These are phyloP conservation scores for Carallia pectinifolia DNA, from an alignment of 345 rosid species.

Conservation along the genomic window DNA sequence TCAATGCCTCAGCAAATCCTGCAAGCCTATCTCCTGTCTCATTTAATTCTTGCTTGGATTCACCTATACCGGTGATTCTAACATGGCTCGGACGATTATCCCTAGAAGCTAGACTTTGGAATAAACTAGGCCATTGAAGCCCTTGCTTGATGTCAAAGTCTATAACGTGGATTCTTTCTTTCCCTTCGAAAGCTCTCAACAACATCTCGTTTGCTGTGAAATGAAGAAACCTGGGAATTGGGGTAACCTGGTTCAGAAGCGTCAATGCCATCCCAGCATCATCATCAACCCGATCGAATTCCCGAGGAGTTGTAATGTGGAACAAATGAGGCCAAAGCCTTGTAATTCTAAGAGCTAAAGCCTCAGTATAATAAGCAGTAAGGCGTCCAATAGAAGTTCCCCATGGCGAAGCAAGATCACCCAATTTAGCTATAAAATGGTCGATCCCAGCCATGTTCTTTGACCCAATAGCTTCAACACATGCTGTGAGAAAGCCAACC, in stretches of 20 bases:
- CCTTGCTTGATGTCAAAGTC: slow-evolving; percentile 99
- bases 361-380: slow-evolving; percentile 78
- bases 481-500: slow-evolving; percentile 60
- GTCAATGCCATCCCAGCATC: slow-evolving; percentile 74
- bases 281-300: slow-evolving; percentile 66
- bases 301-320: slow-evolving; percentile 76
- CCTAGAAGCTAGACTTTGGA: slow-evolving; percentile 88
- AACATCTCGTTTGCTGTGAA: slow-evolving; percentile 89
- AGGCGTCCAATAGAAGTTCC: slow-evolving; percentile 71
- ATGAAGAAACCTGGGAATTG: slow-evolving; percentile 87
- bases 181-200: slow-evolving; percentile 86
- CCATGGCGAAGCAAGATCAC: slow-evolving; percentile 81
- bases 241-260: slow-evolving; percentile 86
- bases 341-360: slow-evolving; percentile 67
- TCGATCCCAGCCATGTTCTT: slow-evolving; percentile 57
- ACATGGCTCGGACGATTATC: slow-evolving; percentile 77
- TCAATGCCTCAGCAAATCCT: slow-evolving; percentile 74
- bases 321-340: slow-evolving; percentile 92
- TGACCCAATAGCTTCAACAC: slow-evolving; percentile 80
- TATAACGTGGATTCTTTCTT: slow-evolving; percentile 85
- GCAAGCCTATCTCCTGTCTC: slow-evolving; percentile 91
- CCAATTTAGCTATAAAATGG: slow-evolving; percentile 67
- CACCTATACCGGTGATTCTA: slow-evolving; percentile 88
- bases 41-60: slow-evolving; percentile 82
- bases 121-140: slow-evolving; percentile 92